phyloP scores from a whole-genome alignment of 176 grass and related monocot genomes.

The Lolium perenne region DNA sequence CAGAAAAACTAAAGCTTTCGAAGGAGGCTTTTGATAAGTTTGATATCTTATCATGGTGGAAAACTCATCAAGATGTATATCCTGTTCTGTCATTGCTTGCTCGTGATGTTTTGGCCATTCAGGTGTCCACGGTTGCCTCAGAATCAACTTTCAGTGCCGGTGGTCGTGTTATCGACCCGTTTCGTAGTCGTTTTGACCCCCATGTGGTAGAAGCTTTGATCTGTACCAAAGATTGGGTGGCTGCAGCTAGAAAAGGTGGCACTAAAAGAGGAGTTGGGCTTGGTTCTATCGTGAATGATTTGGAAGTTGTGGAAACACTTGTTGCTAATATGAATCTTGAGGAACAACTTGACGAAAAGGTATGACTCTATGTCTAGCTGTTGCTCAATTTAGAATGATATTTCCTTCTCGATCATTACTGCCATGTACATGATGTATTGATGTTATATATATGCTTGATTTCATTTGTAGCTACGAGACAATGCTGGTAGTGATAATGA shows the following conservation, averaged over 20 bases:
- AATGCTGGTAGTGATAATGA: neutral
- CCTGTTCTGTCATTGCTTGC: neutral
- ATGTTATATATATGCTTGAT: neutral
- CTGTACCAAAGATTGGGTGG: too few species aligned
- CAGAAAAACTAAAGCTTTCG: neutral
- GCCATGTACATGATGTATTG: neutral
- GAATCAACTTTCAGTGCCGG: neutral
- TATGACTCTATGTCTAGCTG: neutral
- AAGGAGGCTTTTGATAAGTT: neutral
- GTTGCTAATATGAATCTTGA: too few species aligned
- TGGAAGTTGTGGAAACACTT: too few species aligned
- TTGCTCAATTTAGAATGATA: neutral
- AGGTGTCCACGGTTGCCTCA: neutral
- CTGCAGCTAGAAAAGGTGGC: too few species aligned
- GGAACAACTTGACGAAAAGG: too few species aligned
- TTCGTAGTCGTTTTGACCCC: too few species aligned
- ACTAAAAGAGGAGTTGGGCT: too few species aligned
- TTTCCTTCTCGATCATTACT: neutral
- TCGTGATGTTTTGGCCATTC: neutral
- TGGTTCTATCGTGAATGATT: too few species aligned
- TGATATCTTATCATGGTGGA: neutral
- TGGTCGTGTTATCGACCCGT: too few species aligned
- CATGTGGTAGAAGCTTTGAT: too few species aligned
- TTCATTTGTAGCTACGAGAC: neutral
- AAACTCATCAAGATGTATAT: neutral